Conservation (phyloP, 108 stramenopile species). For the Nitzschia inconspicua region DNA sequence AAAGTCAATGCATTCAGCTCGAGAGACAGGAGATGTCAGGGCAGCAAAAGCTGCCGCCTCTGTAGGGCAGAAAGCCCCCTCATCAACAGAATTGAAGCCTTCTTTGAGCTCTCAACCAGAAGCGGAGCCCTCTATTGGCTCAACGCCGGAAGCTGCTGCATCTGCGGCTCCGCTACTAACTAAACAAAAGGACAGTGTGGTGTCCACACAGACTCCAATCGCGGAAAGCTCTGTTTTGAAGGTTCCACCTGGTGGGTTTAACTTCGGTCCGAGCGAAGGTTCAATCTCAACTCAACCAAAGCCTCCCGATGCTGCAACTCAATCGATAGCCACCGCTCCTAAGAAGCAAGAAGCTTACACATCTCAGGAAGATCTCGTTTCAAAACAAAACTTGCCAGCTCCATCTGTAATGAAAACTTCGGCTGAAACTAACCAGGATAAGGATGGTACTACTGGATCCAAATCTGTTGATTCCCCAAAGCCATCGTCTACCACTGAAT, state of each 20-base stretch:
- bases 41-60: conserved; percentile 4
- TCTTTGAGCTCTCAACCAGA: too few species aligned
- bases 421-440: background rate
- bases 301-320: background rate
- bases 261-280: conserved; percentile 46
- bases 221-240: too few species aligned
- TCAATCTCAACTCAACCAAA: background rate
- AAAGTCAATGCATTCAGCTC: background rate
- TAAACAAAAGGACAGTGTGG: too few species aligned
- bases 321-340: background rate
- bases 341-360: background rate
- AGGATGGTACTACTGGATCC: background rate
- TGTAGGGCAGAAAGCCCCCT: conserved; percentile 5
- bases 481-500: too few species aligned
- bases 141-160: background rate
- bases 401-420: background rate
- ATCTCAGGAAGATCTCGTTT: background rate
- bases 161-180: background rate
- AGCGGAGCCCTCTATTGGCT: too few species aligned
- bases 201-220: too few species aligned
- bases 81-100: too few species aligned
- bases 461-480: too few species aligned
- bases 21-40: too few species aligned
- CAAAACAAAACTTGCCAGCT: background rate
- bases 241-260: conserved; percentile 56